Conservation (phyloP, 2,329 filamentous ascomycete genomes). For the Phoma sp. region DNA sequence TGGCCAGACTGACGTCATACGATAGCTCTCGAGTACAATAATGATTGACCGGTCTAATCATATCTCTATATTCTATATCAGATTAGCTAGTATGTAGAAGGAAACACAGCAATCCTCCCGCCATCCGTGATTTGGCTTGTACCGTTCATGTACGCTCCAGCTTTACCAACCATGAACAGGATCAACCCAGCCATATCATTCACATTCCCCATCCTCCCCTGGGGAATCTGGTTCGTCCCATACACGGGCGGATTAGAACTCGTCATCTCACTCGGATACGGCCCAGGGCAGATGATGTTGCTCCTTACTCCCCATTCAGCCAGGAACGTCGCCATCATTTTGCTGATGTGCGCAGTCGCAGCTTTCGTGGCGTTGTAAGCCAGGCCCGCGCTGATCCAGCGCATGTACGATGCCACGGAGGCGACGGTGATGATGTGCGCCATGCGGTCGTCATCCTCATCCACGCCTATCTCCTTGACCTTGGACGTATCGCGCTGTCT, state of each 20-base stretch:
- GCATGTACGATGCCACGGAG: constrained; percentile 51
- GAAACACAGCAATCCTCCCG: constrained; percentile 48
- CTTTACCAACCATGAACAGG: constrained; percentile 60
- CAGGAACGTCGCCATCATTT: constrained; percentile 53
- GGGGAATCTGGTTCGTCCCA: constrained; percentile 46
- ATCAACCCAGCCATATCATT: constrained; percentile 60
- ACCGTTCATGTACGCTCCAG: constrained; percentile 63
- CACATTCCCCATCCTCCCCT: constrained; percentile 49
- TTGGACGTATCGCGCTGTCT: constrained; percentile 32
- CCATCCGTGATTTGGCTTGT: constrained; percentile 58
- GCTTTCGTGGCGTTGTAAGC: constrained; percentile 57
- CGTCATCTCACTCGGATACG: constrained; percentile 56
- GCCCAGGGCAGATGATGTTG: constrained; percentile 57
- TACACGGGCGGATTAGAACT: constrained; percentile 36
- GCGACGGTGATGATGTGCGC: constrained; percentile 58
- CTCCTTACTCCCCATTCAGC: constrained; percentile 56
- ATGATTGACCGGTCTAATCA: not conserved
- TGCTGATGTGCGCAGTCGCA: constrained; percentile 54
- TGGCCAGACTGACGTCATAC: no score
- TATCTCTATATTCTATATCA: not conserved
- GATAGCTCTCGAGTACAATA: no score
- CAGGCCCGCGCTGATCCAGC: constrained; percentile 46
- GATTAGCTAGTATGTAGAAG: constrained; percentile 40
- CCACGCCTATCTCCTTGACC: constrained; percentile 26
- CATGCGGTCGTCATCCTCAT: constrained; percentile 48